Evolutionary conservation across 2,329 filamentous ascomycete genomes (phyloP), one percentile per base, ranked within the genome.

Genomic region (Zasmidium citrigriseum): DNA sequence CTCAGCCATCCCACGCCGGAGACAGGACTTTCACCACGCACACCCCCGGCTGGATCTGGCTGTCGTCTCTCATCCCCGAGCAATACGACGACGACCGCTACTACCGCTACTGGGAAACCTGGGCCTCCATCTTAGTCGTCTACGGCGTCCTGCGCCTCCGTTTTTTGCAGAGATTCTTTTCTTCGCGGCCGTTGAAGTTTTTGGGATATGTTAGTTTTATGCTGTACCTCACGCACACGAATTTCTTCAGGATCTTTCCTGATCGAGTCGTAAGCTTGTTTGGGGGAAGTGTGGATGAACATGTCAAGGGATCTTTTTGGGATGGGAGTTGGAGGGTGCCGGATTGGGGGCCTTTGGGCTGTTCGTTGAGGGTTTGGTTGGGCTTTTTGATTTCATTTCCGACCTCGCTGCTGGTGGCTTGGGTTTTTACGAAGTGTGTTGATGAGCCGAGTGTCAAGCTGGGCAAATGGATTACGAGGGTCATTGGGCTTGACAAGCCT

Each of bases 201-300:
- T 73, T 87, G 4, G 85, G 85, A 58, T 80, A 80, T 67, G 81
- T 87, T 63, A 86, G 82, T 53, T 87, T 84, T 67, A 80, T 83
- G 51, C 68, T 87, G 23, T 87, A 87, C 69, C 77, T 87, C 14
- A 81, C 86, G 75, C 85, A 87, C 67, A 81, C 82, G 2, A 77
- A 81, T 2, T 77, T 82, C 67, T 82, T 82, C 67, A 81, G 84
- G 62, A 78, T 78, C 3, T 64, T 81, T 14, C 82, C 83, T 12
- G 85, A 83, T 64, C 73, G 77, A 34, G 25, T 89, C 1, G 76
- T 78, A 54, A 76, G 83, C 68, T 75, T 75, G 47, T 76, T 77
- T 72, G 79, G 75, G 72, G 2, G 45, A 46, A 54, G 78, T 76
- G 16, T 63, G 68, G 51, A 73, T 69, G 64, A 77, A 76, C 52